A percentile compares a stretch with the other conserved stretches of the same genome.
Evolutionary conservation across 2,329 filamentous ascomycete genomes (phyloP).

Genomic region (Anisogramma anomala): DNA sequence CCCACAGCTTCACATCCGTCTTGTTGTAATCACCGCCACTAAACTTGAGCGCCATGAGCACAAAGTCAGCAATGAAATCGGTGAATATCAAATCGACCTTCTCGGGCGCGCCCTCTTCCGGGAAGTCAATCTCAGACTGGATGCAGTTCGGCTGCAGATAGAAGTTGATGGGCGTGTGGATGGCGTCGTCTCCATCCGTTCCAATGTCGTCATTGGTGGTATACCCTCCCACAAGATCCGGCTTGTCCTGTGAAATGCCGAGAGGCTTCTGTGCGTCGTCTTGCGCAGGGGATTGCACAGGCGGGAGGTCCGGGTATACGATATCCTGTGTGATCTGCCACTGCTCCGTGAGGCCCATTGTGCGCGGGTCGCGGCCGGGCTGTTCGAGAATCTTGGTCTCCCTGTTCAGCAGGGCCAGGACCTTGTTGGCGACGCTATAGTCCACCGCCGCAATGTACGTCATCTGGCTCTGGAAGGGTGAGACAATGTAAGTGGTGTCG

Average conservation of each 20-base stretch:
- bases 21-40: constrained; percentile 38
- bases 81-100: constrained; percentile 82
- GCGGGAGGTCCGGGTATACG: constrained; percentile 18
- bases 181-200: constrained; percentile 76
- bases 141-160: constrained; percentile 77
- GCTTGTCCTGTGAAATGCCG: constrained; percentile 22
- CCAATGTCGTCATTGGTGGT: constrained; percentile 81
- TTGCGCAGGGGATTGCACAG: constrained; percentile 2
- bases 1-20: constrained; percentile 39
- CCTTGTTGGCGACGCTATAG: constrained; percentile 58
- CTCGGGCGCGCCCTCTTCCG: constrained; percentile 44
- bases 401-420: constrained; percentile 49
- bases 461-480: constrained; percentile 75
- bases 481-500: constrained; percentile 76
- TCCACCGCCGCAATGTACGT: constrained; percentile 70
- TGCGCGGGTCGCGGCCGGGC: constrained; percentile 29
- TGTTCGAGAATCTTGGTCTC: constrained; percentile 37
- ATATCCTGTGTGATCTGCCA: constrained; percentile 20
- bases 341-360: constrained; percentile 40
- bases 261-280: constrained; percentile 23
- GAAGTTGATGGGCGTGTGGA: constrained; percentile 64
- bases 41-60: constrained; percentile 61
- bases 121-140: constrained; percentile 55
- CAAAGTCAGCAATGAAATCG: constrained; percentile 78
- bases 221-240: constrained; percentile 56